These are phyloP conservation scores for Musa balbisiana DNA, from an alignment of 202 grass and related monocot species.

Conservation along the genomic window DNA sequence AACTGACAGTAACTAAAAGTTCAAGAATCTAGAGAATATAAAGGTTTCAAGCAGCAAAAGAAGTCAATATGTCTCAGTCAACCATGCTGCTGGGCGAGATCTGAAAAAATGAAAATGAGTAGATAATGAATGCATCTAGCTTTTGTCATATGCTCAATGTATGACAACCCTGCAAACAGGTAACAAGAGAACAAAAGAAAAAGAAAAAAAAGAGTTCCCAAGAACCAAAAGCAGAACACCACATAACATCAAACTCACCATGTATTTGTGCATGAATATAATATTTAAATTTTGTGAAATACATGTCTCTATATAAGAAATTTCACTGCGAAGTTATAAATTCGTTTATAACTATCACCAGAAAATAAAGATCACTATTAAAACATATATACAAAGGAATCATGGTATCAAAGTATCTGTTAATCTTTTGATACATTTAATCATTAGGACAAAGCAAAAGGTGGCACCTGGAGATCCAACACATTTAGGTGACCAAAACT, in stretches of 20 bases:
- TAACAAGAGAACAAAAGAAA: neutral
- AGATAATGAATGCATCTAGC: neutral
- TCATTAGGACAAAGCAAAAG: neutral
- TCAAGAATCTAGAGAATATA: no score
- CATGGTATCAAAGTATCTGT: neutral
- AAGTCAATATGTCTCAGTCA: neutral
- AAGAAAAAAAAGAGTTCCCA: neutral
- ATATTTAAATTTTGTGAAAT: neutral
- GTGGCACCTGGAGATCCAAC: constrained; percentile 77
- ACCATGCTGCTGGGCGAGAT: neutral
- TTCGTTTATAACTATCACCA: neutral
- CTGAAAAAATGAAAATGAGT: no score
- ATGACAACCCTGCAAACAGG: neutral
- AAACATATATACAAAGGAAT: neutral
- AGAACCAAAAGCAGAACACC: neutral
- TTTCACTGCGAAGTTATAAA: neutral
- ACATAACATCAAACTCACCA: neutral
- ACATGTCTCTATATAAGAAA: neutral
- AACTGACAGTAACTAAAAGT: no score
- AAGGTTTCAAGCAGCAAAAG: no score
- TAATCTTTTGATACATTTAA: neutral
- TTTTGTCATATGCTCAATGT: neutral
- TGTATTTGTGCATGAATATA: neutral
- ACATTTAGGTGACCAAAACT: constrained; percentile 89
- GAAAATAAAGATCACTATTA: neutral